Evolutionary conservation across 805 yeast genomes (phyloP), one percentile per base, ranked within the genome.

Genomic region (Starmera dryadoides): DNA sequence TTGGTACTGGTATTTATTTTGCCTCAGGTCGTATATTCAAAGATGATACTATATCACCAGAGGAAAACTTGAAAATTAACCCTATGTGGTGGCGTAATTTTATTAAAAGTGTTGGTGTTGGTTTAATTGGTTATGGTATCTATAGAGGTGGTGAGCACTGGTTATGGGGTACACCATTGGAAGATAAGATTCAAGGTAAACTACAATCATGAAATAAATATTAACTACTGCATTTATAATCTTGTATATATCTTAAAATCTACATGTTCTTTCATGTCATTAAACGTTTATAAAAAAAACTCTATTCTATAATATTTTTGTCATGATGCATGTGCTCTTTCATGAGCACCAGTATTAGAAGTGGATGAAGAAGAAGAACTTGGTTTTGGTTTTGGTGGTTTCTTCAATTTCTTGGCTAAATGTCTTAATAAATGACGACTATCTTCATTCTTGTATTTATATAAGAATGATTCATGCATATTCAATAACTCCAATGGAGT

Each of bases 401-500:
- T n/a, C n/a, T n/a, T n/a, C 18, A 52, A 46, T 37, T 61, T 60
- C 44, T 65, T 68, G 36, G 72, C 69, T 59, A 71, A 59, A 38
- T 64, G 68, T 45, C 59, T 62, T 35, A 68, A 59, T 26, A 68
- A 63, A 29, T 59, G 63, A 14, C 48, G 52, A 26, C 56, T 52
- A 16, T 53, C 53, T 23, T 58, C 61, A 32, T 49, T 47, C 40
- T 58, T 62, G 40, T 66, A 65, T 30, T 57, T 59, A 28, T 42
- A 37, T 17, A 55, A 35, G 17, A 49, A 62, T 51, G 48, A 49
- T 25, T 39, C 59, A 53, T 56, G 65, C 66, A 42, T 53, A 22
- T 59, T 57, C 40, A 84, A 62, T 20, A 93, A 61, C 34, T 84
- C 87, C 47, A 75, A 73, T 0, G 96, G 95, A 0, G 81, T 77